These are phyloP conservation scores for Didymellaceae sp. DNA, from an alignment of 2,329 filamentous ascomycete genomes.

Conservation along the genomic window DNA sequence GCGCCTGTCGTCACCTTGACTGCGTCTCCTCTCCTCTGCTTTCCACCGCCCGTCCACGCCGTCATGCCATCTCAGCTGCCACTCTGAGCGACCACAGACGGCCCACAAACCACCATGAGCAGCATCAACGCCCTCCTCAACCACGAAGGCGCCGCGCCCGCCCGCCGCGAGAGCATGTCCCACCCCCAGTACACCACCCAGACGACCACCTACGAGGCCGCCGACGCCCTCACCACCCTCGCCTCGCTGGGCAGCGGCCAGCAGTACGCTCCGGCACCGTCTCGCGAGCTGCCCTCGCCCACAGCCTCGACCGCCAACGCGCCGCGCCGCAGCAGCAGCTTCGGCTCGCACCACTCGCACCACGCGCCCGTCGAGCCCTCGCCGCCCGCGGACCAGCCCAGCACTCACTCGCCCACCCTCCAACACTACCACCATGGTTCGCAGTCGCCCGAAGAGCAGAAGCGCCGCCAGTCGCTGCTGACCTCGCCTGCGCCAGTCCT, in stretches of 20 bases:
- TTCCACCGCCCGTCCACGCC: neutral
- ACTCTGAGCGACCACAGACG: conserved; percentile 1
- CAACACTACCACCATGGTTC: conserved; percentile 57
- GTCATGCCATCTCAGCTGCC: neutral
- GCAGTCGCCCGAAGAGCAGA: conserved; percentile 52
- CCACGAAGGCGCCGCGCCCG: conserved; percentile 32
- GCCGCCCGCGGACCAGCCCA: conserved; percentile 44
- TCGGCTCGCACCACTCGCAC: conserved; percentile 40
- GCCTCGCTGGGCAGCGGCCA: conserved; percentile 42
- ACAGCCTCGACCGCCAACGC: conserved; percentile 31
- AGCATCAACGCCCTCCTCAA: conserved; percentile 48
- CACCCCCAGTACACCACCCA: conserved; percentile 11
- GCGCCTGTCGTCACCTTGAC: neutral
- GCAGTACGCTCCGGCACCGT: conserved; percentile 34
- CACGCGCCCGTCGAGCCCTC: conserved; percentile 50
- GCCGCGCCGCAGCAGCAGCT: conserved; percentile 45
- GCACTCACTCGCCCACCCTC: conserved; percentile 53
- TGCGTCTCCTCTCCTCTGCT: conserved; percentile 4
- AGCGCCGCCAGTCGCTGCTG: conserved; percentile 46
- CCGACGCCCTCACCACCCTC: conserved; percentile 49
- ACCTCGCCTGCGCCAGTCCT: conserved; percentile 44
- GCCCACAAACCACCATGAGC: conserved; percentile 32
- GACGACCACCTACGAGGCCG: conserved; percentile 47
- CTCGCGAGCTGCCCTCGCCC: conserved; percentile 42
- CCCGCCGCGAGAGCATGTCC: conserved; percentile 9